Evolutionary conservation across 1,139 yeast species (phyloP), one percentile per base, ranked within the genome.

Genomic region (Geotrichum bryndzae): DNA sequence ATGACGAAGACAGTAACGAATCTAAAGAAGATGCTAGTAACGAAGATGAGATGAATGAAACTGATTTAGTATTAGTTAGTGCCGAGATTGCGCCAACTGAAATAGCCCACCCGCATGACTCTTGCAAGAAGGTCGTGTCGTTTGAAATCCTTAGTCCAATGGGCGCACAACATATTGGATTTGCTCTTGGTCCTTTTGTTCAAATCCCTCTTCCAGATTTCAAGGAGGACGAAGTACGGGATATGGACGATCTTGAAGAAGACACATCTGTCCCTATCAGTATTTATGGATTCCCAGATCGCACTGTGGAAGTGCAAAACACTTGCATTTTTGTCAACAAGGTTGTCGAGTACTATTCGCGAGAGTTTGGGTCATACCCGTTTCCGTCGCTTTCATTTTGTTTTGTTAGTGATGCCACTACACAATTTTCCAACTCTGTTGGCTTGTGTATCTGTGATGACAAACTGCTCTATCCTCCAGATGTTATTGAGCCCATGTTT

Each of bases 161-260:
- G 0, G 86, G 96, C 57, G 91, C 99, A 0, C 97, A 92, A 67
- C 97, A 92, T 73, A 81, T 95, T n/a, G 98, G 98, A 0, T 94
- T 96, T 87, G 92, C 96, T 0, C 82, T 90, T 1, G 99, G 99
- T 0, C 87, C 96, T 4, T 95, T 94, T 73, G 85, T 85, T 50
- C 80, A 79, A 65, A 80, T 82, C 51, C 82, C 83, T 22, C 73
- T 84, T 53, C 73, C 71, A 2, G 71, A 72, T 25, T 80, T 79
- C 50, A 75, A 70, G 46, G 72, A 70, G 6, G 76, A 74, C 13
- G 74, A 75, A 54, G 70, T 72, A n/a, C 67, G 71, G 1, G 79
- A 76, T n/a, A 72, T 70, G 3, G 72, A 74, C 15, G 79, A 78
- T 56, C 74, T 70, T 48, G 71, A 69, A 13, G 77, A 74, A 5